Evolutionary conservation across 495 filamentous ascomycete genomes (phyloP), one percentile per base, ranked within the genome.

Genomic region (Penicillium pancosmium): DNA sequence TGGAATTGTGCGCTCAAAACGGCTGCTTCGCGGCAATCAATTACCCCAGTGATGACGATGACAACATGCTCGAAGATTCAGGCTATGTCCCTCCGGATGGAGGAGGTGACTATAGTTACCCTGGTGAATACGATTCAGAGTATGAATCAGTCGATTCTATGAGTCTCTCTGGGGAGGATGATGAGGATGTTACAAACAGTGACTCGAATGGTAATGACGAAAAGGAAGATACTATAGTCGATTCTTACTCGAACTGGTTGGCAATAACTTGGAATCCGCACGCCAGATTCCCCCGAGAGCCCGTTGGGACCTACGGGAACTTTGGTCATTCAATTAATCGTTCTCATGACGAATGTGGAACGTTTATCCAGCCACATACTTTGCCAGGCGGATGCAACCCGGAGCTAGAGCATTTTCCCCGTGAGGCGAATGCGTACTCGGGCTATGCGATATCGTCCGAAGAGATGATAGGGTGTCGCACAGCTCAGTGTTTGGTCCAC

Each of bases 381-480:
- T n/a, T 44, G 41, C 18, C 16, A 18, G 41, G 16, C 0, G n/a
- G 16, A 16, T 8, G 16, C n/a, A 57, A 57, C 21, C 50, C 41
- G 5, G 41, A 18, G 16, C n/a, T 44, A 16, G 41, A 16, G 16
- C 41, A 44, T 19, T n/a, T 44, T 19, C 41, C 41, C 41, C 19
- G 16, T 18, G 13, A 59, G 16, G 47, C 34, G 0, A 34, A 36
- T 12, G 68, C 65, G 0, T 73, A 75, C 31, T 58, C 59, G 15
- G 68, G 61, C 5, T 27, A 54, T 27, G 15, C 15, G 0, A 70
- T 75, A 50, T 60, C 61, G 4, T 47, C 63, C 15, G 62, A 65
- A 21, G 65, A 73, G 55, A 72, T 72, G 59, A 58, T 57, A 50
- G 68, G 70, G 15, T 75, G 72, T 56, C 57, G 61, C 12, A 67